Evolutionary conservation across 495 filamentous ascomycete species (phyloP).

Genomic region (Chlorociboria aeruginascens): DNA sequence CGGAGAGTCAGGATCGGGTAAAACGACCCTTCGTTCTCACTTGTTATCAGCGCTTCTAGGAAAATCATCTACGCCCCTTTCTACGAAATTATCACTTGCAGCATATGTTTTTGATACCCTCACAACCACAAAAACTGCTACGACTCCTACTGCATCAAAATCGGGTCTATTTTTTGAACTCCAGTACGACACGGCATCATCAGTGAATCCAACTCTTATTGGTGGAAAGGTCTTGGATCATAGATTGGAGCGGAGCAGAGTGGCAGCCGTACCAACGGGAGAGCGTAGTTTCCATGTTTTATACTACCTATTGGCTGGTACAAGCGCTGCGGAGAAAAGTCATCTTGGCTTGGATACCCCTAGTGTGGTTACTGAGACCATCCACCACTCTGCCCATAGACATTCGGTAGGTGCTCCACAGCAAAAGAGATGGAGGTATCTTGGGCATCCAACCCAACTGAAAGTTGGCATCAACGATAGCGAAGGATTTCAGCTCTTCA

Average conservation of each 20-base stretch:
- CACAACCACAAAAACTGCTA: constrained; percentile 94
- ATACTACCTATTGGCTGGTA: constrained; percentile 91
- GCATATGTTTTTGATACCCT: constrained; percentile 91
- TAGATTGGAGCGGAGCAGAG: constrained; percentile 76
- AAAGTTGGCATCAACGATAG: constrained; percentile 94
- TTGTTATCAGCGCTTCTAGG: constrained; percentile 71
- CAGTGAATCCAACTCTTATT: constrained; percentile 68
- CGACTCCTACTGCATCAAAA: constrained; percentile 89
- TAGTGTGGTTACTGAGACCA: constrained; percentile 22
- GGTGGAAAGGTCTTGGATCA: constrained; percentile 93
- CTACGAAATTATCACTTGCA: constrained; percentile 82
- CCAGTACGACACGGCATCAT: constrained; percentile 84
- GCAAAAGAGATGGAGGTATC: constrained; percentile 82
- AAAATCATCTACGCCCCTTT: constrained; percentile 83
- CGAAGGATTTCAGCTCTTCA: constrained; percentile 95
- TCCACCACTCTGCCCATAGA: constrained; percentile 22
- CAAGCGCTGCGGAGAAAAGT: constrained; percentile 75
- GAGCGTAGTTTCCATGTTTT: constrained; percentile 93
- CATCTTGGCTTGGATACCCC: constrained; percentile 71
- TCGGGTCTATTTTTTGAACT: constrained; percentile 90
- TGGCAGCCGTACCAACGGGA: constrained; percentile 83
- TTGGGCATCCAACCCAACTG: constrained; percentile 91
- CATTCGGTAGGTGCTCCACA: constrained; percentile 30
- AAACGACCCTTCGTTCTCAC: constrained; percentile 87
- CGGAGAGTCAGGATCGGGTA: constrained; percentile 90